Evolutionary conservation across 352 stramenopile species (phyloP), one percentile per base, ranked within the genome.

Genomic region (Phytopythium litorale): DNA sequence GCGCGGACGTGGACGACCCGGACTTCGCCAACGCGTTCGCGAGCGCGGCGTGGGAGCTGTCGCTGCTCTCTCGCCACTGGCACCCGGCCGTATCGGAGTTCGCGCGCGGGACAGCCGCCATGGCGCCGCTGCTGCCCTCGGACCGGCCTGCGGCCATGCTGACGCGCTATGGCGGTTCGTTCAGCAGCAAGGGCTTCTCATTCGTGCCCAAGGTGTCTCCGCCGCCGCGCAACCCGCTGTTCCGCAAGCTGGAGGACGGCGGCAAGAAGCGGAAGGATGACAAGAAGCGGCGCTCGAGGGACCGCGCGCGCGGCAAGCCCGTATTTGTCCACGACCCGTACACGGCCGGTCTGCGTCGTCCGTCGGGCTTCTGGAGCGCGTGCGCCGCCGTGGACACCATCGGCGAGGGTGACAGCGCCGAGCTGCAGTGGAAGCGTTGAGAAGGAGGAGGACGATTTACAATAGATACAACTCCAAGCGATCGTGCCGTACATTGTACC

Each of bases 11-110:
- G 30, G 78, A 94, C 53, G 95, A 98, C 72, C 96, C 96, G 21
- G 95, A 99, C 75, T 97, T 98, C 60, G 85, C 89, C 25, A 99
- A 98, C 70, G 90, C 95, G 38, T 98, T 97, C 68, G 91, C 94
- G 61, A 98, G 87, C 23, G 94, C 94, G 1, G 89, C 87, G 57
- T 99, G 96, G 87, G 96, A 98, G 66, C 67, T 99, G 37, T 75
- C 91, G 38, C 74, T 97, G 48, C 66, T 98, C 19, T 75, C 78
- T 43, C 90, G 88, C 54, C 90, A 98, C 66, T 78, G 85, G 59
- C 78, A 98, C 67, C 91, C 89, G n/a, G 76, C 69, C 42, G 75
- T 98, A 19, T 70, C 83, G 25, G 71, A 60, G 33, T 95, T 92
- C 21, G 76, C 87, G 4, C 53, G 78, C 32, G 82, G 72, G 33